Evolutionary conservation across 257 asterid genomes (phyloP), one percentile per base, ranked within the genome.

Genomic region (Capsicum baccatum): DNA sequence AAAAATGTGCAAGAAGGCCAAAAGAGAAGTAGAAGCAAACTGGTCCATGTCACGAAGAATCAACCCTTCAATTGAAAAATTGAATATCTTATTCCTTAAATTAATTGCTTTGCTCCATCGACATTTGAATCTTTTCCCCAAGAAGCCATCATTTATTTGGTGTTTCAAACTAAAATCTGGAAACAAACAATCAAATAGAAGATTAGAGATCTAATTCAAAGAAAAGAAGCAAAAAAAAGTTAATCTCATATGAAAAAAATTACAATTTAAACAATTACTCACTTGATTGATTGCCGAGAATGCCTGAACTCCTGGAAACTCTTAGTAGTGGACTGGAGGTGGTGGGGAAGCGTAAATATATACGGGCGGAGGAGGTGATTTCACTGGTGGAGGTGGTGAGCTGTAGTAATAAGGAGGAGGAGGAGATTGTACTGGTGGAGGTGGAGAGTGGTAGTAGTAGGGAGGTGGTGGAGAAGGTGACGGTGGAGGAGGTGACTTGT

Each of bases 401-500:
- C 0, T 52, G 71, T 79, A 84, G 60, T 63, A 13, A 76, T 79
- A 84, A 1, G 71, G 69, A 16, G 80, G 84, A 15, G 66, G 56
- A 6, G 87, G 87, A 55, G 87, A 64, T 9, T 54, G 16, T 4
- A 67, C 14, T 14, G 66, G 83, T 84, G 68, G 42, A 78, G 57
- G 83, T 44, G 79, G 39, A 64, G 79, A 62, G 19, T 79, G 35
- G 39, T 84, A 84, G 42, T 62, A 63, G 83, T 83, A 83, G 0
- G 86, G 68, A 33, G 86, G 57, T 13, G 74, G 83, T 42, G 84
- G 84, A 4, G 87, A 80, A 3, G 56, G 85, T 0, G 87, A 39
- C 0, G 84, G 83, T 26, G 85, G 87, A 2, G 83, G 87, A 6
- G 87, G 87, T 6, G 85, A 81, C 9, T 48, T 71, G 85, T 85